Conservation (phyloP, 2,329 filamentous ascomycete species). For the Fusarium sp. region DNA sequence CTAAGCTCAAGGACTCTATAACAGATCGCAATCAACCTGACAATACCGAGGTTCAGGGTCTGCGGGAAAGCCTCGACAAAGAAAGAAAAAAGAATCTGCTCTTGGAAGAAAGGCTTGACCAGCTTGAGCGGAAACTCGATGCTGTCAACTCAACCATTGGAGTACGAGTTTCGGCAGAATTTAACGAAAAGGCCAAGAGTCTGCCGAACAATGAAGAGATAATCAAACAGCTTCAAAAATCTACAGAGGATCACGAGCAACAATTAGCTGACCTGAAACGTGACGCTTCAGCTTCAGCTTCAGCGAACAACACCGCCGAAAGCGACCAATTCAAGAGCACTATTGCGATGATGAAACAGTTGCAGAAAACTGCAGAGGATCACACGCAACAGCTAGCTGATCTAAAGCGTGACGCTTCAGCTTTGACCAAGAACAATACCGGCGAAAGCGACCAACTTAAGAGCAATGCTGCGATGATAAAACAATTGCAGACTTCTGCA, state of each 20-base stretch:
- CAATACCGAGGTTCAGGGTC: conserved; percentile 18
- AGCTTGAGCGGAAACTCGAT: conserved; percentile 48
- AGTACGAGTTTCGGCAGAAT: conserved; percentile 4
- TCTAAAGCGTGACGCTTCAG: background rate
- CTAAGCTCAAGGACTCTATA: conserved; percentile 25
- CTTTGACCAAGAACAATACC: background rate
- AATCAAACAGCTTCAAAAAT: conserved; percentile 3
- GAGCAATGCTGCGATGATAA: background rate
- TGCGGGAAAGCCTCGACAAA: conserved; percentile 30
- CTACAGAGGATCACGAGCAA: conserved; percentile 1
- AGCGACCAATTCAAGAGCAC: conserved; percentile 1
- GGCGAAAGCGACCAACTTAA: conserved; percentile 2
- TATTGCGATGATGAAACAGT: background rate
- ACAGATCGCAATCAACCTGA: conserved; percentile 2
- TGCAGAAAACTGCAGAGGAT: conserved; percentile 3
- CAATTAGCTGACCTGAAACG: conserved; percentile 4
- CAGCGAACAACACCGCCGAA: background rate
- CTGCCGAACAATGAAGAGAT: background rate
- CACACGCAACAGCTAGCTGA: conserved; percentile 11
- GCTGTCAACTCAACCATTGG: conserved; percentile 19
- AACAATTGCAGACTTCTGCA: conserved; percentile 3
- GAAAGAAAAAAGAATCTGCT: conserved; percentile 29
- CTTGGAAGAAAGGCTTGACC: conserved; percentile 38
- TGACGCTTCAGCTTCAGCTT: background rate
- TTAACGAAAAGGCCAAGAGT: conserved; percentile 17